A percentile compares a stretch with the other conserved stretches of the same genome.
These are phyloP conservation scores for Backusella mclennaniae DNA, from an alignment of 192 early-diverging fungal genomes.

Conservation along the genomic window DNA sequence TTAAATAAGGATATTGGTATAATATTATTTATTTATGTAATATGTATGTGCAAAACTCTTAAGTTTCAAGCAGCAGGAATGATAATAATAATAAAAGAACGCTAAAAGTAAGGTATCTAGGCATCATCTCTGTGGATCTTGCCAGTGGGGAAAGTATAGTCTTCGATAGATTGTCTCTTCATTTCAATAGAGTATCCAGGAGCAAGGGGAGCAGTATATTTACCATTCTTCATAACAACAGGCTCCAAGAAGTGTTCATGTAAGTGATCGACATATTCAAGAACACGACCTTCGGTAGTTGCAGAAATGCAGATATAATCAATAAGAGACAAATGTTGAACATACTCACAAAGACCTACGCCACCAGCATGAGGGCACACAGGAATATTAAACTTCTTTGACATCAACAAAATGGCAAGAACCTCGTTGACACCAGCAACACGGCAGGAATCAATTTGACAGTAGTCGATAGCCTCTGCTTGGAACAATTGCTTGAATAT, in stretches of 20 bases:
- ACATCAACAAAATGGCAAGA: conserved; percentile 38
- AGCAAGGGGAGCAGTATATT: conserved; percentile 27
- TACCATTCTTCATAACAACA: conserved; percentile 30
- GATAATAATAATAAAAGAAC: not conserved
- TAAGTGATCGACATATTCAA: conserved; percentile 41
- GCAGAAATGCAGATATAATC: conserved; percentile 39
- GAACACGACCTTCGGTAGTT: conserved; percentile 28
- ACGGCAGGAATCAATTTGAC: conserved; percentile 41
- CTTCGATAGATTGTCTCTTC: conserved; percentile 36
- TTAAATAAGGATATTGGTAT: no score
- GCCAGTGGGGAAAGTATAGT: conserved; percentile 38
- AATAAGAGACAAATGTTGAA: conserved; percentile 39
- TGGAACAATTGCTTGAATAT: conserved; percentile 45
- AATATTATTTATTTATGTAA: not conserved
- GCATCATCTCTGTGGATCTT: conserved; percentile 1
- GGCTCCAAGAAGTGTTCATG: conserved; percentile 40
- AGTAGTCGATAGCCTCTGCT: conserved; percentile 39
- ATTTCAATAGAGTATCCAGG: conserved; percentile 34
- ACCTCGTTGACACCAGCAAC: conserved; percentile 41
- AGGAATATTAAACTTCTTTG: conserved; percentile 39
- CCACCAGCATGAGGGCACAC: conserved; percentile 41
- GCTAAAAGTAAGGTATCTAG: not conserved
- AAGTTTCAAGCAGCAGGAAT: not conserved
- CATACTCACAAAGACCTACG: conserved; percentile 38
- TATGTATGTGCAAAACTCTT: not conserved